These are phyloP conservation scores for Lactifluus echinatus DNA, from an alignment of 768 basidiomycete species.

Conservation along the genomic window DNA sequence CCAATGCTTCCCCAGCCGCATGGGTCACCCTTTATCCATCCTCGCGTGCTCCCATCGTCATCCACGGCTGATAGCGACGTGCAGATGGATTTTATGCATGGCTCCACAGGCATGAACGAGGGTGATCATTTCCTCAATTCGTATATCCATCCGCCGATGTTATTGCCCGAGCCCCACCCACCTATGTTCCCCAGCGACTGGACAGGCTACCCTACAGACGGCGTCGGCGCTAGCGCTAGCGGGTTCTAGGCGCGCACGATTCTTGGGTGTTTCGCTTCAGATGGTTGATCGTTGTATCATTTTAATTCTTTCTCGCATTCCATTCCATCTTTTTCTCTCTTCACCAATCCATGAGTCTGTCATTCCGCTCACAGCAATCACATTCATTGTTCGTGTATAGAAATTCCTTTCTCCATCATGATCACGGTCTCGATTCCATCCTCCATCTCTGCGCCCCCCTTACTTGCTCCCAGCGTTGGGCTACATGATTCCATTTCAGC, in stretches of 20 bases:
- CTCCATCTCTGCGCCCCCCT: not conserved
- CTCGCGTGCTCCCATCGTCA: conserved; percentile 50
- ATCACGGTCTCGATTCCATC: conserved; percentile 10
- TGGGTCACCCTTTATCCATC: conserved; percentile 54
- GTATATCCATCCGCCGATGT: conserved; percentile 50
- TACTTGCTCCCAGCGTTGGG: not conserved
- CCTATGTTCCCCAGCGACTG: conserved; percentile 32
- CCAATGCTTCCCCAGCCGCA: conserved; percentile 50
- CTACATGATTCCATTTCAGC: not conserved
- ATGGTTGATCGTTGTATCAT: no score
- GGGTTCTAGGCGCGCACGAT: conserved; percentile 30
- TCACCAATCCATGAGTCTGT: conserved; percentile 4
- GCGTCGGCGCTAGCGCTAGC: conserved; percentile 21
- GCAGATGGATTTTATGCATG: conserved; percentile 67
- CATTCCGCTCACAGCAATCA: conserved; percentile 12
- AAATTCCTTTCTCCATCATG: conserved; percentile 1
- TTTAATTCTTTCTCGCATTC: no score
- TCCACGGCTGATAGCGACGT: conserved; percentile 37
- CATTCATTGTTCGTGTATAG: conserved; percentile 19
- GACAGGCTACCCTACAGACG: conserved; percentile 20
- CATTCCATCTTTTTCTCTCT: conserved; percentile 1
- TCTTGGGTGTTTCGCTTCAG: not conserved
- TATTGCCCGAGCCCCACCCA: conserved; percentile 34
- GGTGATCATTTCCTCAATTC: conserved; percentile 44
- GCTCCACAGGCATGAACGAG: conserved; percentile 55